These are phyloP conservation scores for Mucor irregularis DNA, from an alignment of 371 early-diverging fungal genomes.

Conservation along the genomic window DNA sequence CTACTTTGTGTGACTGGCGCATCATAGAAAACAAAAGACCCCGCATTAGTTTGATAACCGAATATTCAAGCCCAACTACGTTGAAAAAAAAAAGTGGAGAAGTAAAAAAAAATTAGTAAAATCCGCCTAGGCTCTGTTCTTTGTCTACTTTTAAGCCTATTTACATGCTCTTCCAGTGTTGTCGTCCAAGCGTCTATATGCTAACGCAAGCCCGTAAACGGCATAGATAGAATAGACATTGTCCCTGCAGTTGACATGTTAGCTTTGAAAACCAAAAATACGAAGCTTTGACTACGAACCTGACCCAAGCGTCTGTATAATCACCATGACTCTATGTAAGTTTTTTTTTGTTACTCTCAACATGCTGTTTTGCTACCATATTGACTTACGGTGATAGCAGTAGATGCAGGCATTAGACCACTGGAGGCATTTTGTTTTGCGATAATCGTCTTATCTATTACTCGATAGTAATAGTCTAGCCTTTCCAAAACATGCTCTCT, in stretches of 20 bases:
- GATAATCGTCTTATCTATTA: conserved; percentile 73
- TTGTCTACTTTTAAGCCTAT: conserved; percentile 9
- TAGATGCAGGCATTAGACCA: conserved; percentile 87
- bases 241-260: conserved; percentile 53
- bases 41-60: conserved; percentile 76
- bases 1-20: conserved; percentile 85
- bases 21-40: conserved; percentile 85
- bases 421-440: conserved; percentile 78
- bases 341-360: not conserved
- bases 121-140: not conserved
- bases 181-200: conserved; percentile 85
- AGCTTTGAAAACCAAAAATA: not conserved
- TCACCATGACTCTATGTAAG: conserved; percentile 66
- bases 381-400: conserved; percentile 69
- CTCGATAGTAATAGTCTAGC: conserved; percentile 77
- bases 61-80: conserved; percentile 80
- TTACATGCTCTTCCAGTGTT: conserved; percentile 82
- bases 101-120: not conserved
- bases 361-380: not conserved
- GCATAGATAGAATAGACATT: conserved; percentile 90
- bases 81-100: too few relatives aligned
- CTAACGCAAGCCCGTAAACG: conserved; percentile 84
- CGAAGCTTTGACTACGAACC: conserved; percentile 50
- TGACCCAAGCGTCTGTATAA: conserved; percentile 91
- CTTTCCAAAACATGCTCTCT: conserved; percentile 31